A percentile compares a stretch with the other conserved stretches of the same genome.
These are phyloP conservation scores for Colletotrichum spinosum DNA, from an alignment of 2,329 filamentous ascomycete species.

Conservation along the genomic window DNA sequence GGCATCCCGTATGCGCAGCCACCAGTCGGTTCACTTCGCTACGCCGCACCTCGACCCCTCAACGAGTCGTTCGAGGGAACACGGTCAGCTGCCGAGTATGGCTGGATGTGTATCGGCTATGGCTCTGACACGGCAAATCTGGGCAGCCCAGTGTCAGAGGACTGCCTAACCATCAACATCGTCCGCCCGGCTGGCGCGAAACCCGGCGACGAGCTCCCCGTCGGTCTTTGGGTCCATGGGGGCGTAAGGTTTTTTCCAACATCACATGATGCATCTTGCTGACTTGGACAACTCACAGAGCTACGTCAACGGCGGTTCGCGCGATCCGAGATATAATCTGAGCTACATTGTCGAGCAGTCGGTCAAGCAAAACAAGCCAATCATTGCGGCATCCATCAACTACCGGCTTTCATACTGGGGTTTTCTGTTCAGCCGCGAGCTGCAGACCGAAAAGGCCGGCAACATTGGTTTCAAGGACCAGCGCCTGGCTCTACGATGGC, in stretches of 20 bases:
- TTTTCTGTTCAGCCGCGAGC: constrained; percentile 68
- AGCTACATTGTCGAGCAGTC: constrained; percentile 47
- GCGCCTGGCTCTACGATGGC: constrained; percentile 70
- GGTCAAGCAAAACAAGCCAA: constrained; percentile 60
- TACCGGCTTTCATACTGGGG: constrained; percentile 73
- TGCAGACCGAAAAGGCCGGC: constrained; percentile 63
- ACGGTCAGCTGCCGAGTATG: constrained; percentile 57
- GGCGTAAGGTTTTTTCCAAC: constrained; percentile 49
- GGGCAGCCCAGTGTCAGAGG: constrained; percentile 59
- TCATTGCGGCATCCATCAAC: constrained; percentile 74
- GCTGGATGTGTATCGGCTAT: constrained; percentile 62
- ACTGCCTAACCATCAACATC: constrained; percentile 63
- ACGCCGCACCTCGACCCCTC: constrained; percentile 69
- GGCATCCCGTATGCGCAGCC: constrained; percentile 74
- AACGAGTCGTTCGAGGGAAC: constrained; percentile 57
- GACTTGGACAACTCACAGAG: constrained; percentile 19
- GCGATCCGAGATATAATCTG: constrained; percentile 48
- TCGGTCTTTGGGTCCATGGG: constrained; percentile 70
- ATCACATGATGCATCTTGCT: constrained; percentile 4
- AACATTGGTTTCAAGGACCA: constrained; percentile 74
- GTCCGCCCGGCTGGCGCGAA: constrained; percentile 59
- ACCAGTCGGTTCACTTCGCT: constrained; percentile 66
- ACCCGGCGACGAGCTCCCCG: constrained; percentile 60
- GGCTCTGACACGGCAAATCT: constrained; percentile 49
- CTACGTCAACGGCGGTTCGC: constrained; percentile 49